Base-by-base conservation (phyloP, 331 rosid species). In the Malus hybrid region DNA sequence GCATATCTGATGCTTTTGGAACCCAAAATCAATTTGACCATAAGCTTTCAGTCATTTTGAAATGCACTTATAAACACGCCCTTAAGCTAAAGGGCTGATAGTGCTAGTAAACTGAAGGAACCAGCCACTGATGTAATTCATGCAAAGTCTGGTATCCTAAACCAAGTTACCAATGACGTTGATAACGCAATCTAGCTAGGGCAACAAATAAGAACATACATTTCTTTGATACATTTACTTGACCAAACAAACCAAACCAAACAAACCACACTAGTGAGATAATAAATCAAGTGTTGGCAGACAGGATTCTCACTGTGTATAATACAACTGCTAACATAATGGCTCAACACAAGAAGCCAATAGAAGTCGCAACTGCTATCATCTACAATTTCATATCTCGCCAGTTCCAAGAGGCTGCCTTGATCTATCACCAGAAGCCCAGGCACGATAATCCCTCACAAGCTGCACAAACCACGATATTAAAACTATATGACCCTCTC, bases 361-460 rank as follows among this genome's bases (percentile, higher is more conserved):
- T 16, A 18, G 42, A 75, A 20, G 24, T 66, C 42, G 57, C 78
- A 69, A 77, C 68, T 18, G 46, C 72, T 60, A 30, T 46, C 56
- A 53, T 63, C 69, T 75, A 36, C 63, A 39, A 58, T 73, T 68
- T 89, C 85, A 94, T 76, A 94, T 85, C 81, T 94, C 83, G 75
- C 99, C 99, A 5, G 97, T 92, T 58, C 99, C 99, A 63, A 94
- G 87, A 81, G 99, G 87, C 74, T 87, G 96, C 88, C 97, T 92
- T 44, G 99, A 88, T 39, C 85, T 55, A 86, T 94, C 95, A 70
- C 97, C 99, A 10, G 97, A 82, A 58, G 99, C 97, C 99, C 99
- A 92, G 46, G 96, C 96, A 78, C 84, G 76, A 82, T 94, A 92
- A 82, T 94, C 99, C 86, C 87, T 94, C 86, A 87, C 91, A 71